These are phyloP conservation scores for Pelargonium citronellum DNA, from an alignment of 441 rosid species.

Conservation along the genomic window DNA sequence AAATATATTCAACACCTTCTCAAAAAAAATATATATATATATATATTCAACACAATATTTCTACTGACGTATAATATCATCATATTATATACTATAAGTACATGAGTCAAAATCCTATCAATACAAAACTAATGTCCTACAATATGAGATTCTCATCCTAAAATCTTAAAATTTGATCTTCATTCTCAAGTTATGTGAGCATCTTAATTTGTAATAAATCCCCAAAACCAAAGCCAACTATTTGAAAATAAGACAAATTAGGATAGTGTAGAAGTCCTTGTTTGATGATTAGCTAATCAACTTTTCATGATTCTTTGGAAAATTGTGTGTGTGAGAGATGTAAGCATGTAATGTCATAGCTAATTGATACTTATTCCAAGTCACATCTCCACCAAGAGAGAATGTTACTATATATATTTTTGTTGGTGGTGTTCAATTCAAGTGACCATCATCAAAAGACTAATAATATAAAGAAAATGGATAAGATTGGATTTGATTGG, in stretches of 20 bases:
- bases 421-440: slow-evolving; percentile 4
- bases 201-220: not conserved
- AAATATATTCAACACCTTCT: no score
- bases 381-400: slow-evolving; percentile 9
- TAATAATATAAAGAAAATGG: not conserved
- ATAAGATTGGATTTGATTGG: not conserved
- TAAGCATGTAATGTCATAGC: slow-evolving; percentile 6
- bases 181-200: not conserved
- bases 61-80: no score
- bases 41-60: no score
- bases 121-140: not conserved
- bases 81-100: no score
- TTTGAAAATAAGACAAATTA: not conserved
- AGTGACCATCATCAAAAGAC: not conserved
- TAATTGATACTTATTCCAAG: not conserved
- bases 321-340: not conserved
- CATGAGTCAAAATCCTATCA: not conserved
- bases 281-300: not conserved
- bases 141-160: not conserved
- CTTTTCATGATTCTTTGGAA: not conserved
- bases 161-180: not conserved
- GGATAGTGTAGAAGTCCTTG: not conserved
- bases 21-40: no score
- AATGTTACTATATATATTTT: not conserved
- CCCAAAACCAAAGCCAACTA: not conserved